Evolutionary conservation across 495 filamentous ascomycete species (phyloP).

Genomic region (Margaritispora aquatica): DNA sequence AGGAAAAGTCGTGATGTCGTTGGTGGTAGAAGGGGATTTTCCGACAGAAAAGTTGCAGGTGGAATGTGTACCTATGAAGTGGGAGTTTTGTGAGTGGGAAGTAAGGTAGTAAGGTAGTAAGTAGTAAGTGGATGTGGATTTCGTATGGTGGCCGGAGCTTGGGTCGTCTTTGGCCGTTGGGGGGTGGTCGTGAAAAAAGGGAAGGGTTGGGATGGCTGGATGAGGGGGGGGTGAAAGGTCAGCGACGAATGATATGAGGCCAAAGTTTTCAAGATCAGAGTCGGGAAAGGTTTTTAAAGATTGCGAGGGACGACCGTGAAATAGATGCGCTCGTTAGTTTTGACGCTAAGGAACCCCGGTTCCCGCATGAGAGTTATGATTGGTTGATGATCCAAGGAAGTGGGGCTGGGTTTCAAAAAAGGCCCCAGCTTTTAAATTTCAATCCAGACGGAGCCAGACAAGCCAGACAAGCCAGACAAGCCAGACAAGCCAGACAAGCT

Average conservation of each 20-base stretch:
- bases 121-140: too few species aligned
- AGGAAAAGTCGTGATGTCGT: not conserved
- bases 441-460: not conserved
- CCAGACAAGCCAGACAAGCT: not conserved
- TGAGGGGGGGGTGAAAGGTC: not conserved
- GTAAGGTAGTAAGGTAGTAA: too few species aligned
- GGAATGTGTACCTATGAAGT: too few species aligned
- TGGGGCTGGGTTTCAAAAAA: not conserved
- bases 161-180: too few species aligned
- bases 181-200: too few species aligned
- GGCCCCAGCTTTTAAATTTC: not conserved
- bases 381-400: not conserved
- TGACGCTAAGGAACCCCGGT: not conserved
- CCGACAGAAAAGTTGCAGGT: not conserved
- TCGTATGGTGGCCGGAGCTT: not conserved
- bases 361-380: not conserved
- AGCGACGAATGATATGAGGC: not conserved
- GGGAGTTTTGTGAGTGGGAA: too few species aligned
- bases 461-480: not conserved
- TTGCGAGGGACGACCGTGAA: not conserved
- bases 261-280: not conserved
- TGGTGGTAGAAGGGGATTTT: not conserved
- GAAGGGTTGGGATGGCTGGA: too few species aligned
- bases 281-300: not conserved
- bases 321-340: not conserved